Evolutionary conservation across 148 eudicot species (phyloP), one percentile per base, ranked within the genome.

Genomic region (Spergularia marina): DNA sequence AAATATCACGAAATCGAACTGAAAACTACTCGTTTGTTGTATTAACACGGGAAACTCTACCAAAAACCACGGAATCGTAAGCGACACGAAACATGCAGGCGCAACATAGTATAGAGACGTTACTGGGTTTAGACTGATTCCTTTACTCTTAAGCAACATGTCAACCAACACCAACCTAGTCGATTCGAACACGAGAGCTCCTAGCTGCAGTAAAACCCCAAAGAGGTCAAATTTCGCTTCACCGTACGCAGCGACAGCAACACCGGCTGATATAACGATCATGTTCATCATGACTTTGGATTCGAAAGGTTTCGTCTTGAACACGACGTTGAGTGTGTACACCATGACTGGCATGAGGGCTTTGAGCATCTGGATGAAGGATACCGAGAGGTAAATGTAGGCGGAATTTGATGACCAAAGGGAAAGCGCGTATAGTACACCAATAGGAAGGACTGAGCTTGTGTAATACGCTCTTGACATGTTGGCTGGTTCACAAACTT

Each of bases 331-430:
- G 5, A 54, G 47, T 5, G 74, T 55, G 25, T 71, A 71, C 0
- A 71, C 72, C 57, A 68, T 51, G 4, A 68, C 72, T 0, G 72
- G 72, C 72, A 89, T 89, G 0, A 89, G 65, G 20, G 91, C 91
- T 75, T 89, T 89, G 1, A 89, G 76, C 93, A 89, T 89, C 23
- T 89, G 93, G 34, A 89, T 89, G 75, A 89, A 89, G 11, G 93
- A 89, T 2, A 89, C 93, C 0, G 91, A 87, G 44, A 89, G 81
- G 57, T 84, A 89, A 20, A 89, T 87, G 61, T 89, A 89, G n/a
- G 93, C 91, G 6, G 93, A 87, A 58, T 89, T 89, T 11, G 93
- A 89, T 0, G 88, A 82, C 93, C 93, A 89, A 10, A 89, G 84
- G 4, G 89, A 86, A 12, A 89, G 73, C 1, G 93, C 86, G 68